Base-by-base conservation (phyloP, 495 filamentous ascomycete genomes). In the Apodospora peruviana region DNA sequence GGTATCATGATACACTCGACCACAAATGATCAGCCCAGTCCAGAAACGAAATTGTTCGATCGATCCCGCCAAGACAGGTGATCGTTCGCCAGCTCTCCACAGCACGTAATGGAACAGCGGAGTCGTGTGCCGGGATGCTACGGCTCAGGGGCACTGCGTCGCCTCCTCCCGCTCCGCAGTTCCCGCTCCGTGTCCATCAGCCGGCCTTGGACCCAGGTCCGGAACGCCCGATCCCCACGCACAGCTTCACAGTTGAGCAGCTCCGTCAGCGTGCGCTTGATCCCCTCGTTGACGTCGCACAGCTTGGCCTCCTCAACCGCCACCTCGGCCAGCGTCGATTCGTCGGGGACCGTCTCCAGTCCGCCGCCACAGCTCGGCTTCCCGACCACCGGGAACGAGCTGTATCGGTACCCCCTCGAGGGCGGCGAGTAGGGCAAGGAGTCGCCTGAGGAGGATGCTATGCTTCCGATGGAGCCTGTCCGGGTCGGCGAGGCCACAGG, bases 111-210 rank as follows among this genome's bases (percentile, higher is more conserved):
- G n/a, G n/a, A n/a, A n/a, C n/a, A n/a, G n/a, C n/a, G n/a, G n/a
- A n/a, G n/a, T n/a, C n/a, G n/a, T n/a, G n/a, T n/a, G n/a, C n/a
- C n/a, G n/a, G n/a, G n/a, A n/a, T n/a, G n/a, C n/a, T n/a, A 62
- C 20, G 53, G 27, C 34, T 60, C 61, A 1, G 65, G 57, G 2
- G 64, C 66, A 50, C 69, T 73, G 11, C 72, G 59, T 44, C 71
- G 57, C 47, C 72, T 57, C 27, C 73, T 58, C 3, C 72, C 69
- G 34, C 66, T 69, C 38, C 73, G 66, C 32, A 86, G 64, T 56
- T 85, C 79, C 46, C 67, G 73, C 57, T 86, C 82, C 34, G 78
- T 76, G 56, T 84, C 79, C 75, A 85, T 81, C 21, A 86, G 64
- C 20, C 80, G 68, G 7, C 69, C 69, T 58, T 85, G 81, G 2